Evolutionary conservation across 306 rosid species (phyloP).

Genomic region (Clitoria ternatea): DNA sequence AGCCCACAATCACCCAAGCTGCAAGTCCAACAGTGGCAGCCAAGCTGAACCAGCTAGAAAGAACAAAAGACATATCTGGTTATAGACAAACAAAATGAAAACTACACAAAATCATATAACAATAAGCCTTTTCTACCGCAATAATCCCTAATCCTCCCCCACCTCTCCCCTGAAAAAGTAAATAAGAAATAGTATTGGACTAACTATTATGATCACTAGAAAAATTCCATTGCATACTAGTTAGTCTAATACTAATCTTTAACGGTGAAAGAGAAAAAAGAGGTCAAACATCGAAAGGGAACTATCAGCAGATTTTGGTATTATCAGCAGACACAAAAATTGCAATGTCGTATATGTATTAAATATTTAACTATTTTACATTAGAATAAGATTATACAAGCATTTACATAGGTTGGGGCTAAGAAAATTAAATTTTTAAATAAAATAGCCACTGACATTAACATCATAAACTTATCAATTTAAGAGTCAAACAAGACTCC

Average conservation of each 20-base stretch:
- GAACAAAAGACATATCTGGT: background rate
- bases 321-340: background rate
- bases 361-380: background rate
- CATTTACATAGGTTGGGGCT: background rate
- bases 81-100: conserved; percentile 12
- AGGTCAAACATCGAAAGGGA: background rate
- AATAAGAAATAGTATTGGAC: background rate
- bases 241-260: too few relatives aligned
- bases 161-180: background rate
- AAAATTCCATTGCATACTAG: background rate
- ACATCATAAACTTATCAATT: too few relatives aligned
- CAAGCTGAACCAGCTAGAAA: conserved; percentile 21
- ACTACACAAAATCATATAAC: background rate
- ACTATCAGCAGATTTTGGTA: background rate
- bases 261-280: background rate
- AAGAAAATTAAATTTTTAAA: too few relatives aligned
- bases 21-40: conserved; percentile 13
- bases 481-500: too few relatives aligned
- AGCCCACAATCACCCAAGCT: too few relatives aligned
- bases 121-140: background rate
- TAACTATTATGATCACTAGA: background rate
- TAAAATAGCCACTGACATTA: too few relatives aligned
- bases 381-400: background rate
- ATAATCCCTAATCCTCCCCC: background rate
- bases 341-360: background rate